Conservation (phyloP, 108 stramenopile species). For the Nitzschia putrida region DNA sequence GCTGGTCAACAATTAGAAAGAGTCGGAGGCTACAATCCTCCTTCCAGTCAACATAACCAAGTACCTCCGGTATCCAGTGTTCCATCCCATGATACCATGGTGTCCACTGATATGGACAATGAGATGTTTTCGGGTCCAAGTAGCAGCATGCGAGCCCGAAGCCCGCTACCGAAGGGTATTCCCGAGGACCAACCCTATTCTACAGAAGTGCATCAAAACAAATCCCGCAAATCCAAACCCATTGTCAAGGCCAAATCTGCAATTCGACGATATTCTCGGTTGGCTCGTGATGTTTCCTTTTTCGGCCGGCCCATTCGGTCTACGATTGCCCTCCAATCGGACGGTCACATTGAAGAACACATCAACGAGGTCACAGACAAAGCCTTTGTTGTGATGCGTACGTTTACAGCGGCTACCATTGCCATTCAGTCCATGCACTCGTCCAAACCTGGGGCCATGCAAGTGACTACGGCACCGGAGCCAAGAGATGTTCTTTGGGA, state of each 20-base stretch:
- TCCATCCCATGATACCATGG: background rate
- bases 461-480: conserved; percentile 84
- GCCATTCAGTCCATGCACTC: conserved; percentile 92
- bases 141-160: conserved; percentile 3
- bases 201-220: background rate
- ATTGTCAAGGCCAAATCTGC: conserved; percentile 68
- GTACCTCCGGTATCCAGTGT: background rate
- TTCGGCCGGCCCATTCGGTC: conserved; percentile 72
- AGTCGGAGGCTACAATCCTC: conserved; percentile 18
- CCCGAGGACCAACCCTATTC: background rate
- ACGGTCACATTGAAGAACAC: conserved; percentile 82
- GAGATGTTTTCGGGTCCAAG: background rate
- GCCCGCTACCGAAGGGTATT: conserved; percentile 9
- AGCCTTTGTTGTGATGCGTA: conserved; percentile 89
- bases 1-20: background rate
- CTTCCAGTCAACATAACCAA: background rate
- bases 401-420: conserved; percentile 89
- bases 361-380: conserved; percentile 90
- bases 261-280: conserved; percentile 64
- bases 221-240: conserved; percentile 14
- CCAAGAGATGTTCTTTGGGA: conserved; percentile 85
- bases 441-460: conserved; percentile 83
- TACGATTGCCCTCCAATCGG: conserved; percentile 25
- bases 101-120: conserved; percentile 18
- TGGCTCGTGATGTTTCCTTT: conserved; percentile 61